Base-by-base conservation (phyloP, 495 filamentous ascomycete genomes). In the Penicillium samsonianum region DNA sequence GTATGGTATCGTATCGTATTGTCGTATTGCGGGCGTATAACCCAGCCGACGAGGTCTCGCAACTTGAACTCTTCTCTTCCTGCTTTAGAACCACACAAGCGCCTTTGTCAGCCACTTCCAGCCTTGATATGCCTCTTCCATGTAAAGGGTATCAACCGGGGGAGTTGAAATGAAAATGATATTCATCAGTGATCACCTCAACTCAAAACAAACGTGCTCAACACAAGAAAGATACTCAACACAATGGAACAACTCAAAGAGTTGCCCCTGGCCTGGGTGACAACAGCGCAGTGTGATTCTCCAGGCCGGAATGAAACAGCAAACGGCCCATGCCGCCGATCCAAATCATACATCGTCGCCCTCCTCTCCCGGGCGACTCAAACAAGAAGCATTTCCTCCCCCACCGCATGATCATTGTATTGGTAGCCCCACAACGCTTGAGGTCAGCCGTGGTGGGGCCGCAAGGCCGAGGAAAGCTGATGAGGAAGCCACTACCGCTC, bases 371-470 rank as follows among this genome's bases (percentile, higher is more conserved):
- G 4, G 45, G 26, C 0, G 3, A 28, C 45, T 17, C 14, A 9
- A 11, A 28, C 26, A 31, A 47, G 23, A 28, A 17, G 26, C 5
- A 14, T 20, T 4, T 10, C 44, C 26, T 14, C 25, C 26, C n/a
- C 9, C 10, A n/a, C 9, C 23, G 14, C 6, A 8, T 26, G 6
- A 19, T 30, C 3, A 19, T 25, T 8, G 28, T n/a, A 8, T 17
- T 47, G n/a, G 44, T 47, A n/a, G 44, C 10, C 25, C 44, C 44
- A 30, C 44, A 26, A 47, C 26, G 44, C 16, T 47, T 46, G 12
- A 46, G n/a, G n/a, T 30, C 44, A 47, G 14, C 26, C 44, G n/a
- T 47, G 44, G 44, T 31, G 25, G 44, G 14, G 12, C 16, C 4
- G 44, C 44, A 47, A 47, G 25, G 26, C 25, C n/a, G 26, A 47